Evolutionary conservation across 352 stramenopile genomes (phyloP).

Genomic region (Globisporangium apiculatum): DNA sequence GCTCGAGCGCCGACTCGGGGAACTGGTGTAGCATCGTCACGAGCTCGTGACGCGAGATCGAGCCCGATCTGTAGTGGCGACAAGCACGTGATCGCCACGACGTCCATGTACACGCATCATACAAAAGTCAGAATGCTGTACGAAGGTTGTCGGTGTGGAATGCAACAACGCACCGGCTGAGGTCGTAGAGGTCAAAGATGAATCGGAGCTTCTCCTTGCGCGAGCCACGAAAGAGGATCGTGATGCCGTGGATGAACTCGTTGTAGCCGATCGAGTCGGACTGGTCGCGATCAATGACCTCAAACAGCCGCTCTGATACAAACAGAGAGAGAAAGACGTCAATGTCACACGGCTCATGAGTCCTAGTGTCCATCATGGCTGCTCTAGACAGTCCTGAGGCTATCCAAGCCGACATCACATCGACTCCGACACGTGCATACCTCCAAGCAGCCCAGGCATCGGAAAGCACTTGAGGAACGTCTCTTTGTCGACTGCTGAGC

Average conservation of each 20-base stretch:
- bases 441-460: slow-evolving; percentile 83
- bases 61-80: slow-evolving; percentile 44
- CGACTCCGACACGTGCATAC: slow-evolving; percentile 14
- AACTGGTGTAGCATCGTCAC: slow-evolving; percentile 85
- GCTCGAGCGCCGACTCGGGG: slow-evolving; percentile 56
- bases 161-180: slow-evolving; percentile 46
- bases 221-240: slow-evolving; percentile 79
- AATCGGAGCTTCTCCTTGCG: slow-evolving; percentile 90
- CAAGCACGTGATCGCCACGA: too few species aligned
- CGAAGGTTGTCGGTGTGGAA: neutral
- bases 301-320: slow-evolving; percentile 81
- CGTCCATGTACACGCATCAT: neutral
- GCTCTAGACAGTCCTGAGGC: neutral
- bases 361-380: too few species aligned
- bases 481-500: slow-evolving; percentile 84
- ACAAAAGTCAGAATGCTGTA: neutral
- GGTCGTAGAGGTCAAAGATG: slow-evolving; percentile 91
- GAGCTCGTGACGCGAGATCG: slow-evolving; percentile 82
- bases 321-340: too few species aligned
- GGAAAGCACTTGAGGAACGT: slow-evolving; percentile 93
- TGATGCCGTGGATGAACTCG: slow-evolving; percentile 89
- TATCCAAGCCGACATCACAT: neutral
- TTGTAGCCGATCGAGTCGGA: slow-evolving; percentile 87
- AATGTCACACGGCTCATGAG: too few species aligned
- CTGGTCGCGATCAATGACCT: slow-evolving; percentile 88